Evolutionary conservation across 257 asterid species (phyloP), one percentile per base, ranked within the genome.

Genomic region (Oldenlandia corymbosa): DNA sequence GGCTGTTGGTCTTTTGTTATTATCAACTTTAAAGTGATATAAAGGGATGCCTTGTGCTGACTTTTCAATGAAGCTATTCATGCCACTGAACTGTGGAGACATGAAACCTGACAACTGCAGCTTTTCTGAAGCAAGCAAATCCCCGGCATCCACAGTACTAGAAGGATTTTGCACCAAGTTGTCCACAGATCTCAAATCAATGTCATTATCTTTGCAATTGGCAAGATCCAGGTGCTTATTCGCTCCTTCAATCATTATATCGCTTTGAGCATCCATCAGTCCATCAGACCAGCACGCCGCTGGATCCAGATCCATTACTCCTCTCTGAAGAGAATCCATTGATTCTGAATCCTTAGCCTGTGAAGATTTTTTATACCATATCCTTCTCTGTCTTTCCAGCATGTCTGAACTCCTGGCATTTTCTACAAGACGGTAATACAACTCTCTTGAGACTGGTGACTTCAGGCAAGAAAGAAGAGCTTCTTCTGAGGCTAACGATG

Each of bases 331-430:
- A 61, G 83, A 76, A 75, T 87, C 96, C 51, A 75, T 72, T 43
- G 88, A 72, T 71, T 87, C 97, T 78, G 76, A 79, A 70, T 85
- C 85, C 62, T 85, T 87, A 49, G 94, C 78, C 74, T 75, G 95
- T 60, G 88, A 78, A 42, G 97, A 80, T 24, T 83, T 75, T 68
- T 81, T 93, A 80, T 90, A 93, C 97, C 99, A 92, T 70, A 92
- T 89, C 82, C 87, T 92, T 77, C 99, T 80, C 80, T 93, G 99
- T 69, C 97, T 84, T 81, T 86, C 95, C 76, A 90, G 87, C 97
- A 90, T 93, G 80, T 87, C 96, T 58, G 97, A 87, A 78, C 97
- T 90, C 75, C 81, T 83, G 57, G 88, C 88, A 79, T 73, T 90
- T 74, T 87, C 92, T 75, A 90, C 72, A 71, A 81, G 80, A 77